Evolutionary conservation across 768 basidiomycete genomes (phyloP).

Genomic region (Termitomyces sp.): DNA sequence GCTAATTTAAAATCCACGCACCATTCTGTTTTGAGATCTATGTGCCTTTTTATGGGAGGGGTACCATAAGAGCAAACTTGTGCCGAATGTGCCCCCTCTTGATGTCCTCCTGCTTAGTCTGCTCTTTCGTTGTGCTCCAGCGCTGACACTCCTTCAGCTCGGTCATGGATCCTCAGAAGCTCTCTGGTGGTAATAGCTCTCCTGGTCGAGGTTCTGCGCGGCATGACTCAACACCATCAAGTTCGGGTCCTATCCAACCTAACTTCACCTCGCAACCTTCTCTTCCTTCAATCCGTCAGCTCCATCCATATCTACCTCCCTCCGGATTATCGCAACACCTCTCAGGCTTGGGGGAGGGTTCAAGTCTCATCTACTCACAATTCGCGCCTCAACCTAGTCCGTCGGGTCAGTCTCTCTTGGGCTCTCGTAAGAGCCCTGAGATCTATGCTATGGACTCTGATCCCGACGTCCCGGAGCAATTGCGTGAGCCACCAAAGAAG

Average conservation of each 20-base stretch:
- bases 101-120: constrained; percentile 12
- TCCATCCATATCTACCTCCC: constrained; percentile 64
- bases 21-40: constrained; percentile 32
- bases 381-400: constrained; percentile 23
- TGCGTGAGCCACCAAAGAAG: constrained; percentile 69
- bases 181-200: constrained; percentile 4
- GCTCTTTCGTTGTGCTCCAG: constrained; percentile 1
- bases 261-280: constrained; percentile 29
- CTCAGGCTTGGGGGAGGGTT: constrained; percentile 13
- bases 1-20: constrained; percentile 7
- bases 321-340: constrained; percentile 33
- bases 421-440: constrained; percentile 25
- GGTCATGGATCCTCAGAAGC: constrained; percentile 14
- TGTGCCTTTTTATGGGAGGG: constrained; percentile 29
- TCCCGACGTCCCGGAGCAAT: constrained; percentile 46
- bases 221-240: constrained; percentile 17
- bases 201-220: constrained; percentile 21
- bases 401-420: constrained; percentile 17
- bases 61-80: constrained; percentile 20
- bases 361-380: constrained; percentile 16
- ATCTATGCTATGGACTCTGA: constrained; percentile 50
- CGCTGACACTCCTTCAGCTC: constrained; percentile 2
- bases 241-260: constrained; percentile 15
- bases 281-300: constrained; percentile 65
- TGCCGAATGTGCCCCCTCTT: constrained; percentile 8